Conservation (phyloP, 2,329 filamentous ascomycete species). For the Aspergillus fischeri region DNA sequence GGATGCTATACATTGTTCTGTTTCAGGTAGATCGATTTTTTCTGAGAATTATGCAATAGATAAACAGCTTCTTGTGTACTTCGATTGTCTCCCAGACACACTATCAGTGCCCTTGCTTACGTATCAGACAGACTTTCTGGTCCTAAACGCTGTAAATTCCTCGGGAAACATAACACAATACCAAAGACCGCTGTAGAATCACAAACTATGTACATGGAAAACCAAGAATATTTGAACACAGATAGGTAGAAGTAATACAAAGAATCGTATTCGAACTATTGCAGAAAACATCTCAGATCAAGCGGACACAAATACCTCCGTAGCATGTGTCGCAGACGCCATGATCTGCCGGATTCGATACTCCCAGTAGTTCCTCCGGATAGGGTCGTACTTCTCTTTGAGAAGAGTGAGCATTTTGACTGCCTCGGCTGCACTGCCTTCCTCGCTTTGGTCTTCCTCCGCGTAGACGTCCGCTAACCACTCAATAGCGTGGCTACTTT, state of each 20-base stretch:
- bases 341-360: slow-evolving; percentile 58
- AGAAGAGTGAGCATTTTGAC: slow-evolving; percentile 67
- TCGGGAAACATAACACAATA: not conserved
- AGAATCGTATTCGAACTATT: not conserved
- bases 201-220: not conserved
- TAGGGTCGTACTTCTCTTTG: slow-evolving; percentile 82
- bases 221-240: not conserved
- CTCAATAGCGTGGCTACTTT: slow-evolving; percentile 56
- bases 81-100: no score
- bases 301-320: slow-evolving; percentile 14
- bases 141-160: no score
- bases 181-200: not conserved
- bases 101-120: no score
- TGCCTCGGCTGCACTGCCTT: slow-evolving; percentile 50
- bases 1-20: no score
- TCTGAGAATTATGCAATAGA: no score
- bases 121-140: no score
- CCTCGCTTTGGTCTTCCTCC: slow-evolving; percentile 40
- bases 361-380: slow-evolving; percentile 89
- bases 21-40: no score
- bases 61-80: no score
- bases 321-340: slow-evolving; percentile 4
- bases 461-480: slow-evolving; percentile 46
- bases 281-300: slow-evolving; percentile 7
- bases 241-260: not conserved